A percentile compares a stretch with the other conserved stretches of the same genome.
phyloP scores from a whole-genome alignment of 176 grass and related monocot species.

The Puccinellia tenuiflora region DNA sequence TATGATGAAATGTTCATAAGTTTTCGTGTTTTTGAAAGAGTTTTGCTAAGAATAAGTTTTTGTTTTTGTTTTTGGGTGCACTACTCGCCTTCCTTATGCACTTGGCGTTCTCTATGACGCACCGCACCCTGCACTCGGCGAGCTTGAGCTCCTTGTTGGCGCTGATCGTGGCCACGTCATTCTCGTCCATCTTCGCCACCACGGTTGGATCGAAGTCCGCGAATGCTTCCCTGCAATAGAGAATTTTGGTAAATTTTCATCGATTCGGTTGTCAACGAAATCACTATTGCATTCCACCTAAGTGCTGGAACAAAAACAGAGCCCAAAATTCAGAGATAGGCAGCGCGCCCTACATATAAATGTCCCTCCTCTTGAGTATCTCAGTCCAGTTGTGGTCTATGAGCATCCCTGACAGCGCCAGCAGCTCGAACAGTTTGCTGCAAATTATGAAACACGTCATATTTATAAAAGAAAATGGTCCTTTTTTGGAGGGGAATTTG shows the following conservation, averaged over 20 bases:
- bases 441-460: background rate
- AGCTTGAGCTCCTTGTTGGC: slow-evolving; percentile 79
- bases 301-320: background rate
- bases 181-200: slow-evolving; percentile 74
- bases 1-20: background rate
- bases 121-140: slow-evolving; percentile 65
- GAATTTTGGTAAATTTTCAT: background rate
- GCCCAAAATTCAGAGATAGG: background rate
- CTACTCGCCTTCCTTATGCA: slow-evolving; percentile 76
- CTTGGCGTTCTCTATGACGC: slow-evolving; percentile 89
- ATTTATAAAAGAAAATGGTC: background rate
- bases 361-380: slow-evolving; percentile 82
- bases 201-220: slow-evolving; percentile 48
- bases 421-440: slow-evolving; percentile 82
- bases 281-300: background rate
- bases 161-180: slow-evolving; percentile 46
- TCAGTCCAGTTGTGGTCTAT: slow-evolving; percentile 97
- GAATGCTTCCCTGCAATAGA: slow-evolving; percentile 49
- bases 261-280: background rate
- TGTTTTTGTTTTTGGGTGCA: background rate
- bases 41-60: background rate
- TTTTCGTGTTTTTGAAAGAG: background rate
- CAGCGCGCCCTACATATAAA: slow-evolving; percentile 52
- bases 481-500: background rate
- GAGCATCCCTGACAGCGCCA: slow-evolving; percentile 84